Base-by-base conservation (phyloP, 2,329 filamentous ascomycete species). In the Chaetothyriales sp. region DNA sequence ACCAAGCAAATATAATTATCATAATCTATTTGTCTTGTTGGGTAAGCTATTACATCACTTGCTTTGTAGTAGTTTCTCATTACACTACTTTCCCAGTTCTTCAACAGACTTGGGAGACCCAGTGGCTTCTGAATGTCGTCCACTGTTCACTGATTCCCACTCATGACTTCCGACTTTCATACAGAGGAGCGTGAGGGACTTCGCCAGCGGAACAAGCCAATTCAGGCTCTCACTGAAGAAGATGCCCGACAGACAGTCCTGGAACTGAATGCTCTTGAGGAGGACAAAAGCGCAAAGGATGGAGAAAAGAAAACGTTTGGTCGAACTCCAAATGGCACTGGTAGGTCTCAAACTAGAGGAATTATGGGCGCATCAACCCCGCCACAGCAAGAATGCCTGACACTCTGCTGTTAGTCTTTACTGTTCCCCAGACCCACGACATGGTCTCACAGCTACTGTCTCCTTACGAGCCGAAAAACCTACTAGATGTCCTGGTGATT, bases 401-500 rank as follows among this genome's bases (percentile, higher is more conserved):
- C 28, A 46, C 20, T 19, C 33, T 48, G 13, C 45, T 43, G 59
- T 47, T 64, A 97, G 92, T 95, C 63, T 98, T 98, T 66, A 85
- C 88, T 53, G 92, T 98, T 51, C 92, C 92, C 47, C 83, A 88
- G 56, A 98, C 92, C 52, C 89, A 95, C 75, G 92, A 98, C 71
- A 97, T 98, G 92, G 90, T 98, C 61, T 94, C 90, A 49, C 92
- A 97, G 71, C 78, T 98, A 51, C 81, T 98, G 61, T 92, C 94
- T 62, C 92, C 92, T 49, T 86, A 85, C 60, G 85, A 97, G 66
- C 89, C 92, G 50, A 98, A 98, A 75, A 97, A 97, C 66, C 67
- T 94, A 43, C 92, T 89, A 55, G 92, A 98, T 69, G 70, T 81
- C 53, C 65, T 85, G 54, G 89, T 98, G 58, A 76, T 98, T 52